Evolutionary conservation across 2,329 filamentous ascomycete species (phyloP).

Genomic region (Fusarium ambrosium): DNA sequence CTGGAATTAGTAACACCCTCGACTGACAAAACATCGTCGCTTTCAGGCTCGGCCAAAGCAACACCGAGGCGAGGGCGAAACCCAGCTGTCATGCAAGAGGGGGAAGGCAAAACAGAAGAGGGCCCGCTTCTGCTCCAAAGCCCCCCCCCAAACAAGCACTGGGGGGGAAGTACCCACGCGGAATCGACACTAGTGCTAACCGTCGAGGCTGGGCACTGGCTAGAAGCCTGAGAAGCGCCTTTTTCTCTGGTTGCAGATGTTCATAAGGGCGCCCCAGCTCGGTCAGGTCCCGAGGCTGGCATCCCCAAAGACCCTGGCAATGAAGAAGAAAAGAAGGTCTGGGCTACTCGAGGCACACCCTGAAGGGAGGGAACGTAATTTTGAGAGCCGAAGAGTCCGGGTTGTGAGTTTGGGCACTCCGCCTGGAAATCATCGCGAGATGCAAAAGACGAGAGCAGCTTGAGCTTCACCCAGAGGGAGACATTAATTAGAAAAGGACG

Average conservation of each 20-base stretch:
- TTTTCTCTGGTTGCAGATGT: constrained; percentile 39
- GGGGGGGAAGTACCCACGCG: constrained; percentile 28
- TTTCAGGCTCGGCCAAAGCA: constrained; percentile 33
- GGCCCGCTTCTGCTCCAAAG: constrained; percentile 3
- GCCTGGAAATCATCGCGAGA: constrained; percentile 35
- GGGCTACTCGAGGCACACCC: constrained; percentile 38
- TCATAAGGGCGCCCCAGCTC: constrained; percentile 41
- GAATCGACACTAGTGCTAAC: constrained; percentile 39
- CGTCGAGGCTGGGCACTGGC: constrained; percentile 40
- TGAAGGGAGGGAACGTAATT: constrained; percentile 20
- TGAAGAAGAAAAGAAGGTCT: constrained; percentile 5
- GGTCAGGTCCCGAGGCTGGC: constrained; percentile 46
- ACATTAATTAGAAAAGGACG: constrained; percentile 5
- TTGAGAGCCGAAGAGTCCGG: constrained; percentile 9
- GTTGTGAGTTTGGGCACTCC: constrained; percentile 25
- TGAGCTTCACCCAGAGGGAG: constrained; percentile 31
- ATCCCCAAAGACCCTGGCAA: constrained; percentile 32
- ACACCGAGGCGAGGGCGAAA: constrained; percentile 39
- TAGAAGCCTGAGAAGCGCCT: constrained; percentile 23
- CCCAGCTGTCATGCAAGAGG: constrained; percentile 32
- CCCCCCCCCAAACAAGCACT: constrained; percentile 27
- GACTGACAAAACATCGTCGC: neutral
- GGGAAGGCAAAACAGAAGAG: constrained; percentile 24
- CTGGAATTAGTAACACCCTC: constrained; percentile 2
- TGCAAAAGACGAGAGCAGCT: constrained; percentile 18